Conservation (phyloP, 2,329 filamentous ascomycete species). For the Beauveria asiatica region DNA sequence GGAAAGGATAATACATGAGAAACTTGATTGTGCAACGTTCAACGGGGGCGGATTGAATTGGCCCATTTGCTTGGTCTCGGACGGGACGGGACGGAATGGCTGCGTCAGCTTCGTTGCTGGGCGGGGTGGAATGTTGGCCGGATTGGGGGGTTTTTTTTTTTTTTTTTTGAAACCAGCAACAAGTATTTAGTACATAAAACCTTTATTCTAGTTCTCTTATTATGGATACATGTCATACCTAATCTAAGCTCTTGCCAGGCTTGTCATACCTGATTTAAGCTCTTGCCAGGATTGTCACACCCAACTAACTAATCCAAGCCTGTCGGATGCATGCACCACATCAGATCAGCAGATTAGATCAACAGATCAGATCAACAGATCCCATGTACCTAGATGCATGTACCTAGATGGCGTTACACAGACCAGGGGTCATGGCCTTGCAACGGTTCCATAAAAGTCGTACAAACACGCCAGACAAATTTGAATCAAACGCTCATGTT, state of each 20-base stretch:
- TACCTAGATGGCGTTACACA: not conserved
- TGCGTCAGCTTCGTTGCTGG: too few species aligned
- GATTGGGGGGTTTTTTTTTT: too few species aligned
- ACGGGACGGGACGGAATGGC: too few species aligned
- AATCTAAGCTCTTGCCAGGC: not conserved
- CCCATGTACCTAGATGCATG: not conserved
- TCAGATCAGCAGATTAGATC: not conserved
- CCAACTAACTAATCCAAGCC: too few species aligned
- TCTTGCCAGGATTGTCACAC: not conserved
- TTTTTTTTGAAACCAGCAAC: not conserved
- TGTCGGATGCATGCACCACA: not conserved
- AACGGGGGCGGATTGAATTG: not conserved
- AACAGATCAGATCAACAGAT: not conserved
- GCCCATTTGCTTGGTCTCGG: not conserved
- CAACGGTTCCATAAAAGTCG: too few species aligned
- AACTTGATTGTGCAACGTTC: not conserved
- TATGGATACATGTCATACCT: not conserved
- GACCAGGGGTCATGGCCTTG: not conserved
- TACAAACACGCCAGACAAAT: not conserved
- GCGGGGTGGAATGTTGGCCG: too few species aligned
- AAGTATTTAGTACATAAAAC: not conserved
- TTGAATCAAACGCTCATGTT: not conserved
- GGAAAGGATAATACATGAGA: not conserved
- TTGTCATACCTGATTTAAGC: not conserved
- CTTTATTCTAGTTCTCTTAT: constrained; percentile 4